These are phyloP conservation scores for Adansonia grandidieri DNA, from an alignment of 441 rosid genomes.

Conservation along the genomic window DNA sequence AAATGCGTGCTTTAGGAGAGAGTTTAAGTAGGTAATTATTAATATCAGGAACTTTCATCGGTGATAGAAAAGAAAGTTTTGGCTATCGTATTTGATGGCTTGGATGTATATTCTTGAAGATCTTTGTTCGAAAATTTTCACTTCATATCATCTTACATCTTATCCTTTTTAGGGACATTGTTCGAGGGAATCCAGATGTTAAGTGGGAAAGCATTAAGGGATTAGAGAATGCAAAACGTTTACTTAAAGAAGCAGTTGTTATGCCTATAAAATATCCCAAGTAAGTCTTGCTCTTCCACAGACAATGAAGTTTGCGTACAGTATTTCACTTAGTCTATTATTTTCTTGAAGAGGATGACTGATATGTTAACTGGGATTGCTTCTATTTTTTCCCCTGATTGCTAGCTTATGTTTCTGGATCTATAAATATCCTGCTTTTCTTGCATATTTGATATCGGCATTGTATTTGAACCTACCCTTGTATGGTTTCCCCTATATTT, in stretches of 20 bases:
- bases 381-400: not conserved
- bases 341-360: not conserved
- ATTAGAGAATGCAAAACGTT: slow-evolving; percentile 76
- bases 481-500: too few relatives aligned
- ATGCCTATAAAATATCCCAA: slow-evolving; percentile 98
- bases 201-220: slow-evolving; percentile 96
- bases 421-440: too few relatives aligned
- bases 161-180: slow-evolving; percentile 66
- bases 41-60: slow-evolving; percentile 6
- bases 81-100: not conserved
- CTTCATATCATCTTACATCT: too few relatives aligned
- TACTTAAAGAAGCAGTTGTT: slow-evolving; percentile 96
- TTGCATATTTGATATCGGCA: too few relatives aligned
- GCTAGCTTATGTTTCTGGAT: too few relatives aligned
- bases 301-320: not conserved
- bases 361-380: not conserved
- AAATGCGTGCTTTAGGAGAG: slow-evolving; percentile 79
- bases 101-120: too few relatives aligned
- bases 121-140: too few relatives aligned
- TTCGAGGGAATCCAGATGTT: slow-evolving; percentile 89
- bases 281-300: slow-evolving; percentile 47
- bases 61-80: not conserved
- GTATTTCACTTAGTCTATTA: not conserved
- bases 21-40: slow-evolving; percentile 71
- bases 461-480: too few relatives aligned